Evolutionary conservation across 768 basidiomycete species (phyloP).

Genomic region (Termitomyces sp.): DNA sequence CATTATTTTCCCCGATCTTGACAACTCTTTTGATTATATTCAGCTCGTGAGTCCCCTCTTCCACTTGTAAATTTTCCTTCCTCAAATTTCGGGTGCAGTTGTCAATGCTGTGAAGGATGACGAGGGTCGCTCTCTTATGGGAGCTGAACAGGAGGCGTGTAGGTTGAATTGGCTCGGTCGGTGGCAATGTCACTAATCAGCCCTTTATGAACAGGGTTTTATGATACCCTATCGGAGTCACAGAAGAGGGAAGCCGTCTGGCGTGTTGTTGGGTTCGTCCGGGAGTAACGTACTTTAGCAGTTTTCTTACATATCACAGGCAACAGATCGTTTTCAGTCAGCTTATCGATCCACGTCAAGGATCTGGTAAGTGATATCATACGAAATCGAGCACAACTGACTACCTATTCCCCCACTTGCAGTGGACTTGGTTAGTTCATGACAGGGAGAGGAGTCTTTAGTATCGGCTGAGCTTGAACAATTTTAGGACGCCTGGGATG

Average conservation of each 20-base stretch:
- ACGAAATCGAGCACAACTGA: neutral
- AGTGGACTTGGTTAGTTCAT: neutral
- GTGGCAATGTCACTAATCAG: neutral
- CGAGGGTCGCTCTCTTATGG: neutral
- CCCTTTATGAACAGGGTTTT: neutral
- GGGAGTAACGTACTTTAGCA: too few relatives aligned
- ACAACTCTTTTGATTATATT: neutral
- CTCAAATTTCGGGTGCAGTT: neutral
- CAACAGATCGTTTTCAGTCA: constrained; percentile 1
- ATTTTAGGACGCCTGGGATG: neutral
- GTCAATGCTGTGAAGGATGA: neutral
- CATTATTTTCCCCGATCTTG: neutral
- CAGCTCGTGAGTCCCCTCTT: neutral
- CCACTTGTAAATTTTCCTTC: neutral
- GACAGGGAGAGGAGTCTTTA: too few relatives aligned
- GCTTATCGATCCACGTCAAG: neutral
- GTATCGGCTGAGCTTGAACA: neutral
- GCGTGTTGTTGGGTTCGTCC: constrained; percentile 1
- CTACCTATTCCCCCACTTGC: neutral
- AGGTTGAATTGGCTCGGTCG: neutral
- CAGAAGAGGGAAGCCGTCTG: neutral
- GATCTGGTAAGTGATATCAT: neutral
- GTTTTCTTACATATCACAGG: neutral
- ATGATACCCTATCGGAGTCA: neutral
- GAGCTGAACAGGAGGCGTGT: neutral